A percentile compares a stretch with the other conserved stretches of the same genome.
Evolutionary conservation across 1,284 basidiomycete species (phyloP).

Genomic region (Chalciporus sp.): DNA sequence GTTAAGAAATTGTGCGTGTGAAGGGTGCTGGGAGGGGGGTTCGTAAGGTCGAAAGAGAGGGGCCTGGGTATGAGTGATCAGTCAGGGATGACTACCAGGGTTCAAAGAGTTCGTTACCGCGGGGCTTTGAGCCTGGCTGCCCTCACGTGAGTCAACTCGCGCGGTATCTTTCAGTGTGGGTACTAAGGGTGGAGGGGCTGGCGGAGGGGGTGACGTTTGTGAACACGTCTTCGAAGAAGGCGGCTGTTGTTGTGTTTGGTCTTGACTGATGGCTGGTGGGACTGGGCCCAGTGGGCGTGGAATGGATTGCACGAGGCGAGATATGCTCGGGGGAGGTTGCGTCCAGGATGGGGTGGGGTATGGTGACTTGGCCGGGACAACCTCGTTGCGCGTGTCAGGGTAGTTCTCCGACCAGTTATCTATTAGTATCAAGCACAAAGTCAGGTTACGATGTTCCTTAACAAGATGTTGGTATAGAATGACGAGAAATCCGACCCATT

Average conservation of each 20-base stretch:
- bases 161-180: not conserved
- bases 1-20: constrained; percentile 11
- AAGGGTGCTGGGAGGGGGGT: constrained; percentile 27
- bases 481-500: not conserved
- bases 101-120: constrained; percentile 4
- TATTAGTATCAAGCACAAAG: constrained; percentile 1
- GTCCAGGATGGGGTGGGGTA: constrained; percentile 33
- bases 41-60: constrained; percentile 28
- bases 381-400: constrained; percentile 9
- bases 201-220: not conserved
- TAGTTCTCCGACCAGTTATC: constrained; percentile 30
- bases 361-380: constrained; percentile 23
- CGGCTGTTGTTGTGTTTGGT: not conserved
- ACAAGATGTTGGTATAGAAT: not conserved
- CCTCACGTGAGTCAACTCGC: not conserved
- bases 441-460: not conserved
- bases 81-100: not conserved
- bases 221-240: not conserved
- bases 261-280: not conserved
- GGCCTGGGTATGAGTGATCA: not conserved
- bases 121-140: not conserved
- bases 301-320: constrained; percentile 26
- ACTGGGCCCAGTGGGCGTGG: constrained; percentile 14
- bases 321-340: constrained; percentile 18
- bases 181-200: not conserved